Evolutionary conservation across 495 filamentous ascomycete species (phyloP).

Genomic region (Neurospora sp.): DNA sequence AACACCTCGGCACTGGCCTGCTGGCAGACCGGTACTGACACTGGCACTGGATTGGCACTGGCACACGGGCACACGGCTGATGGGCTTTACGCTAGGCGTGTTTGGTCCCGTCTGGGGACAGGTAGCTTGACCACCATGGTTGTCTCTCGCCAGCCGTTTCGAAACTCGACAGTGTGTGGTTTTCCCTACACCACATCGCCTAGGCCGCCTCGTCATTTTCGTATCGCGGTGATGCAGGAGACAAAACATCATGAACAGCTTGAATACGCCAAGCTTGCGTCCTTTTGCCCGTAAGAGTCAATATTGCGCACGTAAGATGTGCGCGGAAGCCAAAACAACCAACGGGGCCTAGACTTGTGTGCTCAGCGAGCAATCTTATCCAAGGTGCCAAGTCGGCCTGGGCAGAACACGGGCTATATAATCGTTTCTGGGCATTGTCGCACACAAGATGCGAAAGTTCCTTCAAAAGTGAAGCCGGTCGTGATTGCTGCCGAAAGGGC

Average conservation of each 20-base stretch:
- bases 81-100: background rate
- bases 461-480: background rate
- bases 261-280: background rate
- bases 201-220: background rate
- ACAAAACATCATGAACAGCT: background rate
- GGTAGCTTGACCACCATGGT: background rate
- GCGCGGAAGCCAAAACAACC: background rate
- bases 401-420: conserved; percentile 10
- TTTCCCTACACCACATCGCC: background rate
- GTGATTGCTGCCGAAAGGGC: background rate
- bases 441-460: conserved; percentile 7
- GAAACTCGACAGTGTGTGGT: background rate
- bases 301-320: background rate
- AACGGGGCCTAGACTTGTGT: background rate
- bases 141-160: background rate
- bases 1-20: background rate
- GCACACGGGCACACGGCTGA: background rate
- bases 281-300: background rate
- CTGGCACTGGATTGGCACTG: background rate
- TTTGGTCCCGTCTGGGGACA: background rate
- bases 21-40: background rate
- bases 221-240: background rate
- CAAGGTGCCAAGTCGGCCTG: conserved; percentile 23
- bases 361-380: conserved; percentile 20
- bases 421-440: conserved; percentile 21